Base-by-base conservation (phyloP, 495 filamentous ascomycete genomes). In the Penicillium macrosclerotiorum region DNA sequence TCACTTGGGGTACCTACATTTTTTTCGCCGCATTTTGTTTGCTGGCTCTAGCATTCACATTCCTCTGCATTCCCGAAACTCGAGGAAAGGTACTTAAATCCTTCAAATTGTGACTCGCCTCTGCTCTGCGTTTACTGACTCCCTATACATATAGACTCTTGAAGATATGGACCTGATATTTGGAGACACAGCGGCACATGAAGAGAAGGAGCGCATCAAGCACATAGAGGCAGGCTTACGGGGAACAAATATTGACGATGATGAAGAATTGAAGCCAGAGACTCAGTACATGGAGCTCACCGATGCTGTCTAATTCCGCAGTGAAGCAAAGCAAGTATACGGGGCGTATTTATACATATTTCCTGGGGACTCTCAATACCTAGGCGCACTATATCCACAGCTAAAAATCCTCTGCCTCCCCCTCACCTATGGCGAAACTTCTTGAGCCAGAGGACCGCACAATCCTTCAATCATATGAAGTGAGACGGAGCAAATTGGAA, bases 1-100 rank as follows among this genome's bases (percentile, higher is more conserved):
- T 90, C 51, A 76, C 77, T 3, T 91, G 84, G 66, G 88, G 87
- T 45, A 89, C 88, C 7, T 91, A 88, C 53, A 81, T 90, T 47
- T 77, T 92, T 55, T 92, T 92, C 54, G 88, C 85, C 0, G 52
- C 83, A 5, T 69, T 90, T 42, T 88, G 82, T 46, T 81, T 82
- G 42, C 51, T 84, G 5, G 86, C 84, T 59, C 77, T 63, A 37
- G 76, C 33, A 54, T 83, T 81, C 49, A 75, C 76, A 13, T 70
- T 62, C 68, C 79, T 84, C 54, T 77, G 66, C 14, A 75, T 86
- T 7, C 83, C 82, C 1, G 84, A 87, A 65, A 87, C 82, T 0
- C 75, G 75, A 1, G 69, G 66, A 35, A 71, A 71, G 66, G 65
- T 69, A 36, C 11, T 37, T 38, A 29, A 14, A 0, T 5, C 22